Evolutionary conservation across 768 basidiomycete genomes (phyloP).

Genomic region (Hypholoma fasciculare): DNA sequence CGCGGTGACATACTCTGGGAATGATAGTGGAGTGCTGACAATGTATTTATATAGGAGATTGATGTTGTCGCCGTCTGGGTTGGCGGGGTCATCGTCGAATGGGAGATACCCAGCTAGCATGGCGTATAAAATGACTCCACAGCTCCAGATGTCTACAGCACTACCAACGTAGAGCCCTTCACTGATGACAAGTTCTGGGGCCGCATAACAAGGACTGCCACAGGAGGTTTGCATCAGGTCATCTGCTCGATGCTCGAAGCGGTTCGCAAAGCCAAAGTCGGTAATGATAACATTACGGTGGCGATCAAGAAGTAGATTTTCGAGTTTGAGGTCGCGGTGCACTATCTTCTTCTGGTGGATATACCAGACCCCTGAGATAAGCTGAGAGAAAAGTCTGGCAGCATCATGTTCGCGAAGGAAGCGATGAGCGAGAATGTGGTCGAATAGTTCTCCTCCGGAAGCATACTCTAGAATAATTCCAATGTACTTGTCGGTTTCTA

Average conservation of each 20-base stretch:
- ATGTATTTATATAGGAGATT: slow-evolving; percentile 99
- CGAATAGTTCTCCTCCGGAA: slow-evolving; percentile 97
- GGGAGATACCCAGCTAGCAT: slow-evolving; percentile 99
- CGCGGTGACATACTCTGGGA: slow-evolving; percentile 91
- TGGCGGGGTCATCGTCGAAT: slow-evolving; percentile 98
- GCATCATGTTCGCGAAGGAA: slow-evolving; percentile 95
- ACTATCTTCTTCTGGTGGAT: slow-evolving; percentile 99
- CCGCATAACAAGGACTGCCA: slow-evolving; percentile 97
- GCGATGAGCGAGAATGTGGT: slow-evolving; percentile 97
- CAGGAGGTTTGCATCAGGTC: slow-evolving; percentile 99
- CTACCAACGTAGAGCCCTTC: slow-evolving; percentile 97
- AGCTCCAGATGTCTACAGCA: slow-evolving; percentile 97
- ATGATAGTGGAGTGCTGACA: slow-evolving; percentile 95
- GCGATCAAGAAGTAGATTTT: slow-evolving; percentile 95
- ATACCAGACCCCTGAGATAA: slow-evolving; percentile 98
- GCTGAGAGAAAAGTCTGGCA: slow-evolving; percentile 93
- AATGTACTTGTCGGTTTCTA: slow-evolving; percentile 99
- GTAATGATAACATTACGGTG: slow-evolving; percentile 99
- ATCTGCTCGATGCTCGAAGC: slow-evolving; percentile 88
- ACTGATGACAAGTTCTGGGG: slow-evolving; percentile 95
- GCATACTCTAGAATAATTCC: slow-evolving; percentile 99
- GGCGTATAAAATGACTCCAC: slow-evolving; percentile 94
- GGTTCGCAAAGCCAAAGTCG: slow-evolving; percentile 98
- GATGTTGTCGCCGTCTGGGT: slow-evolving; percentile 99
- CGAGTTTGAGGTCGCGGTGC: slow-evolving; percentile 98